These are phyloP conservation scores for Eimeria tenella DNA, from an alignment of 169 alveolate species.

Conservation along the genomic window DNA sequence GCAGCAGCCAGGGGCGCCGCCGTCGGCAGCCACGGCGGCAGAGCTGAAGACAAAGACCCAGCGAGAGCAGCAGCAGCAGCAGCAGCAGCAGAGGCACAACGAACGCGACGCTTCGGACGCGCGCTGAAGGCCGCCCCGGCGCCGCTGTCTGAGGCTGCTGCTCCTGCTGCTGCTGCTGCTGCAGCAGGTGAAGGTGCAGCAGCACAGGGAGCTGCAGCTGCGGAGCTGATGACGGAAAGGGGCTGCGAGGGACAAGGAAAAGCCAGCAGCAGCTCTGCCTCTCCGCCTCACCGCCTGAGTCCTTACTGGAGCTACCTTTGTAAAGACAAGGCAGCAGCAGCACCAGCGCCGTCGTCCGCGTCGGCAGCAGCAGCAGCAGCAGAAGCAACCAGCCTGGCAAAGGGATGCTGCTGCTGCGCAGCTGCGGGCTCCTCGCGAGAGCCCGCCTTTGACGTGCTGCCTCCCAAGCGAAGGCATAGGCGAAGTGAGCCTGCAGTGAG, in stretches of 20 bases:
- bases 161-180: neutral
- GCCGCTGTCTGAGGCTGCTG: neutral
- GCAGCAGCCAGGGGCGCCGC: no score
- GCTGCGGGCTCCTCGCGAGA: neutral
- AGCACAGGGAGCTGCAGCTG: neutral
- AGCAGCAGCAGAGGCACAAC: neutral
- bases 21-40: no score
- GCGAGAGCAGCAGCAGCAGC: conserved; percentile 2
- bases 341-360: neutral
- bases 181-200: neutral
- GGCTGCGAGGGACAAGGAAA: no score
- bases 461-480: conserved; percentile 22
- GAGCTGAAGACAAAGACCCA: neutral
- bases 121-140: conserved; percentile 6
- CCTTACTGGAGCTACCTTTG: neutral
- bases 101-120: no score
- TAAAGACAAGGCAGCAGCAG: neutral
- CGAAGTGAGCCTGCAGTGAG: conserved; percentile 11
- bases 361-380: neutral
- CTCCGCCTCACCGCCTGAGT: neutral
- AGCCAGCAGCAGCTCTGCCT: neutral
- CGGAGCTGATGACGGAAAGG: neutral
- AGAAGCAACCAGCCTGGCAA: neutral
- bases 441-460: neutral
- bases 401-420: neutral